Evolutionary conservation across 1,284 basidiomycete genomes (phyloP).

Genomic region (Rhodotorula sp.): DNA sequence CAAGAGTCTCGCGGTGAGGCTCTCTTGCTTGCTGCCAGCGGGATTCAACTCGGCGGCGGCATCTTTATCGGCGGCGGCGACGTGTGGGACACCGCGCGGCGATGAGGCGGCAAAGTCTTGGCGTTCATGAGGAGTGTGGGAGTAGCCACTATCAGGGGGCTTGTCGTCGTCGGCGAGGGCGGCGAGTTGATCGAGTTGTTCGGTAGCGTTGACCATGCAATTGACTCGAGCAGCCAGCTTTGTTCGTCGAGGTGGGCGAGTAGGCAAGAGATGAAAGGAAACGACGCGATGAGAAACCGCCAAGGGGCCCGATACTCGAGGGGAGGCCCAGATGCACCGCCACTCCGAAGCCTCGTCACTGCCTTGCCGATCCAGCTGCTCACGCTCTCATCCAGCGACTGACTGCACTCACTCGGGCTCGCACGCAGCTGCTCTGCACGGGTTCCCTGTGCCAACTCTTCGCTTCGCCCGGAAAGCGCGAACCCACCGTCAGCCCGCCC

Average conservation of each 20-base stretch:
- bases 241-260: not conserved
- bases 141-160: slow-evolving; percentile 26
- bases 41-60: slow-evolving; percentile 10
- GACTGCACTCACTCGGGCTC: too few species aligned
- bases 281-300: not conserved
- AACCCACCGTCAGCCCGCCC: too few species aligned
- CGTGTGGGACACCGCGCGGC: not conserved
- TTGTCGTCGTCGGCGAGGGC: slow-evolving; percentile 5
- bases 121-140: not conserved
- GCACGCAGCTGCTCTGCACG: too few species aligned
- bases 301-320: not conserved
- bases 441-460: too few species aligned
- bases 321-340: not conserved
- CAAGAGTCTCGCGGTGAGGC: slow-evolving; percentile 13
- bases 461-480: too few species aligned
- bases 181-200: not conserved
- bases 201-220: slow-evolving; percentile 18
- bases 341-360: not conserved
- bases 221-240: not conserved
- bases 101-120: not conserved
- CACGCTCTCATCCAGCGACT: too few species aligned
- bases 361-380: too few species aligned
- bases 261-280: not conserved
- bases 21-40: not conserved
- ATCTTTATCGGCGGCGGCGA: not conserved